These are phyloP conservation scores for Acacia acuminata DNA, from an alignment of 306 rosid species.

Conservation along the genomic window DNA sequence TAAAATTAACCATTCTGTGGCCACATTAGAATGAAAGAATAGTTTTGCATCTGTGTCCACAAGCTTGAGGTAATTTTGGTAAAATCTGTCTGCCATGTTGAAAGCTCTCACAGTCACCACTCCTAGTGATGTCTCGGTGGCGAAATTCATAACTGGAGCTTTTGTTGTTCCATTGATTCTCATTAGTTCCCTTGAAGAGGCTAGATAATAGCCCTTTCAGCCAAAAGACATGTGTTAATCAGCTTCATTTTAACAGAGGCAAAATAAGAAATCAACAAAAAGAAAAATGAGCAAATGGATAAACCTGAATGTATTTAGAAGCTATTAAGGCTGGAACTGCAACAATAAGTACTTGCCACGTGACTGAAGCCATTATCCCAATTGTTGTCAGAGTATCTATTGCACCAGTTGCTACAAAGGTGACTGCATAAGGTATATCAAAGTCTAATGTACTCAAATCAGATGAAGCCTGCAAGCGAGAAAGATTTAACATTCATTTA, in stretches of 20 bases:
- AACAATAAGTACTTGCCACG: slow-evolving; percentile 84
- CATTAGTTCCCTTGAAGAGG: slow-evolving; percentile 70
- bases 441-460: slow-evolving; percentile 81
- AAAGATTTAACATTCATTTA: background rate
- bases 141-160: slow-evolving; percentile 81
- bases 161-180: slow-evolving; percentile 90
- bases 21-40: slow-evolving; percentile 65
- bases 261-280: background rate
- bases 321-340: slow-evolving; percentile 59
- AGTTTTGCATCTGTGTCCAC: slow-evolving; percentile 71
- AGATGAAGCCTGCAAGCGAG: slow-evolving; percentile 67
- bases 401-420: slow-evolving; percentile 32
- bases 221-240: background rate
- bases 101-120: slow-evolving; percentile 80
- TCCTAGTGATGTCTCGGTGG: slow-evolving; percentile 80
- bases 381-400: slow-evolving; percentile 41
- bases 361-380: slow-evolving; percentile 62
- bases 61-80: slow-evolving; percentile 53
- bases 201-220: slow-evolving; percentile 64
- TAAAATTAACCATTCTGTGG: slow-evolving; percentile 68
- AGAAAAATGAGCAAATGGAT: background rate
- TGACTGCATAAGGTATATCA: slow-evolving; percentile 60
- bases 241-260: background rate
- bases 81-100: slow-evolving; percentile 55
- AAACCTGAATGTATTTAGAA: slow-evolving; percentile 57